phyloP scores from a whole-genome alignment of 2,329 filamentous ascomycete species.

The Endoconidiophora laricicola region DNA sequence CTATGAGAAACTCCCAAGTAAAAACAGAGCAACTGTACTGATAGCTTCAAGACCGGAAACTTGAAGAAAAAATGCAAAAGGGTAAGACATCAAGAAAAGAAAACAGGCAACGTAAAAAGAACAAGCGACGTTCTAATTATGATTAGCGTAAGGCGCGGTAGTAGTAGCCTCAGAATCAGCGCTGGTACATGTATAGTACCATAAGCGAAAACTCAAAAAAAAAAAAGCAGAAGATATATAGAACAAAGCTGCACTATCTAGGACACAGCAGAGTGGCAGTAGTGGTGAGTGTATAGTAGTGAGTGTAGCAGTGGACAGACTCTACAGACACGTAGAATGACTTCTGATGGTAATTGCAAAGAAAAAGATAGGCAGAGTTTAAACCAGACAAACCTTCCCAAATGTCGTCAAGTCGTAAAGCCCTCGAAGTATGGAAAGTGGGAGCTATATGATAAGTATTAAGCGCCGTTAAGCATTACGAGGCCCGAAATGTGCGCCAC shows the following conservation, averaged over 20 bases:
- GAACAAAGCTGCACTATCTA: too few relatives aligned
- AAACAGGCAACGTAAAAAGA: not conserved
- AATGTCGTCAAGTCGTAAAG: not conserved
- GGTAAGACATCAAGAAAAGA: constrained; percentile 11
- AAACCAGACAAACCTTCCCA: too few relatives aligned
- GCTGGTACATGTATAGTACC: too few relatives aligned
- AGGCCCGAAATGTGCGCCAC: not conserved
- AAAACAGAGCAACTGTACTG: not conserved
- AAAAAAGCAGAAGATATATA: too few relatives aligned
- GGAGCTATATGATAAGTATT: not conserved
- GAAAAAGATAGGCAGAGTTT: not conserved
- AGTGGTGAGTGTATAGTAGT: too few relatives aligned
- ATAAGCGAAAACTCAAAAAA: too few relatives aligned
- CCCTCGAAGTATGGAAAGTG: not conserved
- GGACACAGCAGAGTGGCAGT: too few relatives aligned
- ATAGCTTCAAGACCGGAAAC: not conserved
- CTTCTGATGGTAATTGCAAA: not conserved
- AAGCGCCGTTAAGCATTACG: not conserved
- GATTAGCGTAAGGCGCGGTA: too few relatives aligned
- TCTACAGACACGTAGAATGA: too few relatives aligned
- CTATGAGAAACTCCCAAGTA: not conserved
- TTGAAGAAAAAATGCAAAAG: constrained; percentile 1
- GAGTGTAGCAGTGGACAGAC: too few relatives aligned
- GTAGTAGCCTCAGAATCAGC: too few relatives aligned
- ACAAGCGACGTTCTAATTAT: too few relatives aligned